These are phyloP conservation scores for Saccharomycopsis amapae DNA, from an alignment of 805 yeast species.

Conservation along the genomic window DNA sequence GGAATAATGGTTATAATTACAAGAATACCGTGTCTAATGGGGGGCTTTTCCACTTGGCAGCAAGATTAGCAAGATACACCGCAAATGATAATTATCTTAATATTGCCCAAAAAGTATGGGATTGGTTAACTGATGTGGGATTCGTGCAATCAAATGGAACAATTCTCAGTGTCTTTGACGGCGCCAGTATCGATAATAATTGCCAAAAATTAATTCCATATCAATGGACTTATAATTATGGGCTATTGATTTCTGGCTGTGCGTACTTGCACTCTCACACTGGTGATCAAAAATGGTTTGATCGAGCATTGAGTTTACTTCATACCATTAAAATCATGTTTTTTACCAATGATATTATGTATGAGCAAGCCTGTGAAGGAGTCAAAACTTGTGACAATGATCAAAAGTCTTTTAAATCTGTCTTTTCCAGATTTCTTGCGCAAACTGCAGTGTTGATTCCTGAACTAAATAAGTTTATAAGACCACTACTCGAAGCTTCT, in stretches of 20 bases:
- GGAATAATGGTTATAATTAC: conserved; percentile 93
- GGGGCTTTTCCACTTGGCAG: conserved; percentile 80
- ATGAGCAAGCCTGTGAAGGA: conserved; percentile 77
- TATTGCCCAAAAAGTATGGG: conserved; percentile 68
- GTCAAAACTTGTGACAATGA: conserved; percentile 63
- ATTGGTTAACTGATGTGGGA: conserved; percentile 61
- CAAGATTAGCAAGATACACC: conserved; percentile 80
- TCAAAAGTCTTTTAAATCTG: conserved; percentile 86
- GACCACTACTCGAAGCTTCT: conserved; percentile 35
- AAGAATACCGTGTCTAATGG: conserved; percentile 92
- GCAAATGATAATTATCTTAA: conserved; percentile 65
- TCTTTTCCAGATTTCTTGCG: conserved; percentile 65
- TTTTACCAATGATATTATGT: conserved; percentile 50
- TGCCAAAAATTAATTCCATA: conserved; percentile 52
- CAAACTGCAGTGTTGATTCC: conserved; percentile 67
- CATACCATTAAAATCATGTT: conserved; percentile 40
- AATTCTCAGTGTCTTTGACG: conserved; percentile 60
- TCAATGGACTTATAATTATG: conserved; percentile 84
- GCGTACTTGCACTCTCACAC: conserved; percentile 70
- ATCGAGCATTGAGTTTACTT: conserved; percentile 42
- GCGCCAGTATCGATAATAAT: conserved; percentile 49
- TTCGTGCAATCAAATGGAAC: conserved; percentile 51
- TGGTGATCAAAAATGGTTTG: conserved; percentile 53
- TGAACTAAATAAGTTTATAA: conserved; percentile 29
- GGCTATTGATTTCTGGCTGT: conserved; percentile 62